Percentiles rank a stretch among this genome's conserved stretches.
These are phyloP conservation scores for Magnolia officinalis DNA, from an alignment of 164 flowering plant species.

Conservation along the genomic window DNA sequence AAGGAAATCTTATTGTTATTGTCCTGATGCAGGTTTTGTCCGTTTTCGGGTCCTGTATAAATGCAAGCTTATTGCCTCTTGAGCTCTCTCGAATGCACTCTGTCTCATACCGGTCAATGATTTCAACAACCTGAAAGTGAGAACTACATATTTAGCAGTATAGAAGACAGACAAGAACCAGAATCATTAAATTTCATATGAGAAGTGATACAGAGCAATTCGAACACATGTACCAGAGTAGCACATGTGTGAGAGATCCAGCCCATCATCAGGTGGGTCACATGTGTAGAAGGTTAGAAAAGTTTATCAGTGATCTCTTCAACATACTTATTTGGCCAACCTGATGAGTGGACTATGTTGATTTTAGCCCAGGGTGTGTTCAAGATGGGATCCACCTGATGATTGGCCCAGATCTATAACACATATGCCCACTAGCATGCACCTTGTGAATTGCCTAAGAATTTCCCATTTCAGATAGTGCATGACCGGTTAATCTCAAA, in stretches of 20 bases:
- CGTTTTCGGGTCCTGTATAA: slow-evolving; percentile 40
- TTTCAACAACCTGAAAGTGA: slow-evolving; percentile 69
- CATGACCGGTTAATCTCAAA: not conserved
- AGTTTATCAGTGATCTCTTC: not conserved
- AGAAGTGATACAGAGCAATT: not conserved
- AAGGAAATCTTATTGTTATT: slow-evolving; percentile 38
- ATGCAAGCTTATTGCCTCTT: slow-evolving; percentile 42
- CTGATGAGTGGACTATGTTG: not conserved
- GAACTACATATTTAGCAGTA: slow-evolving; percentile 7
- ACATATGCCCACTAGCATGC: not conserved
- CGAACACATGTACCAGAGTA: no score
- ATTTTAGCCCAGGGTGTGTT: not conserved
- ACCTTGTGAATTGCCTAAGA: not conserved
- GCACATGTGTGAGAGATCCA: no score
- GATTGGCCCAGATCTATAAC: not conserved
- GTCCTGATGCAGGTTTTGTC: slow-evolving; percentile 54
- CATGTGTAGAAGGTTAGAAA: not conserved
- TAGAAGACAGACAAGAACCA: not conserved
- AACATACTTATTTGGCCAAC: not conserved
- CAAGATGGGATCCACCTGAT: not conserved
- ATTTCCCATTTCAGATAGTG: not conserved
- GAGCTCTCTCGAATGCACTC: slow-evolving; percentile 50
- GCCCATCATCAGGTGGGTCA: no score
- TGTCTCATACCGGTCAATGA: slow-evolving; percentile 71
- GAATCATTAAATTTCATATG: not conserved